A percentile compares a stretch with the other conserved stretches of the same genome.
phyloP scores from a whole-genome alignment of 208 protist genomes.

The Borovskyia barvae region DNA sequence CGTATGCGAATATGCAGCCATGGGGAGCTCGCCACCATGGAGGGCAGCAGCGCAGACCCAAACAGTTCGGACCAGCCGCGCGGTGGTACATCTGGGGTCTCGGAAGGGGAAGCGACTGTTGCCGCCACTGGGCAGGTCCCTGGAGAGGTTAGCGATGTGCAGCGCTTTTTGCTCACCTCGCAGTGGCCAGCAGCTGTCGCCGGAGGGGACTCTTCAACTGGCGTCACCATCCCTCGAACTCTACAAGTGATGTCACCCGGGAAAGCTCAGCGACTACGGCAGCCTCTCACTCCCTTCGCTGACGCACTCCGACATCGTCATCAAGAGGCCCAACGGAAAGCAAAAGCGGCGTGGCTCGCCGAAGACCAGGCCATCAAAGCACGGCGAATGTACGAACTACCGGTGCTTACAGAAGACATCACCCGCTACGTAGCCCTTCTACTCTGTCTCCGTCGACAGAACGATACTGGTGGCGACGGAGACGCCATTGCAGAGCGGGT shows the following conservation, averaged over 20 bases:
- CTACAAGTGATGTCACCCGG: slow-evolving; percentile 15
- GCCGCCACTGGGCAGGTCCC: too few species aligned
- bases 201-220: too few species aligned
- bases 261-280: slow-evolving; percentile 11
- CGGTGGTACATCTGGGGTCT: too few species aligned
- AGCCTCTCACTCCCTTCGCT: slow-evolving; percentile 15
- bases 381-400: slow-evolving; percentile 25
- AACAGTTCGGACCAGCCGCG: too few species aligned
- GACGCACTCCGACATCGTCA: slow-evolving; percentile 18
- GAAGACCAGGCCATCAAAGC: slow-evolving; percentile 13
- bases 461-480: neutral
- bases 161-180: too few species aligned
- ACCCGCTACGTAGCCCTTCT: slow-evolving; percentile 20
- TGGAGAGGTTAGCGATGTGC: too few species aligned
- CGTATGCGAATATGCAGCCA: too few species aligned
- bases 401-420: slow-evolving; percentile 21
- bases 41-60: too few species aligned
- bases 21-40: too few species aligned
- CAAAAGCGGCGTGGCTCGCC: slow-evolving; percentile 6
- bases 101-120: too few species aligned
- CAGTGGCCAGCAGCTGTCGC: too few species aligned
- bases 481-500: too few species aligned
- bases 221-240: neutral
- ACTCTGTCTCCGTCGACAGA: slow-evolving; percentile 10
- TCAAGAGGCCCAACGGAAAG: slow-evolving; percentile 8